These are phyloP conservation scores for Circinella minor DNA, from an alignment of 371 early-diverging fungal genomes.

Conservation along the genomic window DNA sequence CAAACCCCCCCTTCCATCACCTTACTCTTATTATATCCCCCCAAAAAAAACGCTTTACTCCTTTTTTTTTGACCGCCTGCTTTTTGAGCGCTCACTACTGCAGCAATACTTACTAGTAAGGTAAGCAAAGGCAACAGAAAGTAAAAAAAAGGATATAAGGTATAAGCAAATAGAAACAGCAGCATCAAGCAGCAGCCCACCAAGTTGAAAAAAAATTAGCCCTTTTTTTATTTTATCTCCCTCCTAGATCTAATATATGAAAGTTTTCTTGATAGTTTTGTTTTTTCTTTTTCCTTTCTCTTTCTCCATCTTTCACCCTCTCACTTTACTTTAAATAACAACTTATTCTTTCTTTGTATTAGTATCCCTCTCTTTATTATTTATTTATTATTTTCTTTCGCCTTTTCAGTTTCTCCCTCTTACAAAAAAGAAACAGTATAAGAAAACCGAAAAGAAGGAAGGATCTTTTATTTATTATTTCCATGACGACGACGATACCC, in stretches of 20 bases:
- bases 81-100: background rate
- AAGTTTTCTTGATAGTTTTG: background rate
- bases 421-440: no score
- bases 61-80: background rate
- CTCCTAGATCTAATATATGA: background rate
- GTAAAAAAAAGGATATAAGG: no score
- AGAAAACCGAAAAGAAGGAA: no score
- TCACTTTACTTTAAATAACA: no score
- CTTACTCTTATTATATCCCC: background rate
- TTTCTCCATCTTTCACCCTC: background rate
- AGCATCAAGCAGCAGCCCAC: background rate
- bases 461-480: no score
- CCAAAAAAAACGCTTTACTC: background rate
- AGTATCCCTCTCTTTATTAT: background rate
- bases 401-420: no score
- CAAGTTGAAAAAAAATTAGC: background rate
- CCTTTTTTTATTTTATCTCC: background rate
- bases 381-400: no score
- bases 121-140: no score
- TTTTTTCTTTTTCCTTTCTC: background rate
- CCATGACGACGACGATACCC: background rate
- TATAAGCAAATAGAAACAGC: no score
- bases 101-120: no score
- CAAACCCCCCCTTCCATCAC: no score
- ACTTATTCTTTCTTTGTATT: background rate